phyloP scores from a whole-genome alignment of 2,329 filamentous ascomycete species.

The Pseudogymnoascus sp. region DNA sequence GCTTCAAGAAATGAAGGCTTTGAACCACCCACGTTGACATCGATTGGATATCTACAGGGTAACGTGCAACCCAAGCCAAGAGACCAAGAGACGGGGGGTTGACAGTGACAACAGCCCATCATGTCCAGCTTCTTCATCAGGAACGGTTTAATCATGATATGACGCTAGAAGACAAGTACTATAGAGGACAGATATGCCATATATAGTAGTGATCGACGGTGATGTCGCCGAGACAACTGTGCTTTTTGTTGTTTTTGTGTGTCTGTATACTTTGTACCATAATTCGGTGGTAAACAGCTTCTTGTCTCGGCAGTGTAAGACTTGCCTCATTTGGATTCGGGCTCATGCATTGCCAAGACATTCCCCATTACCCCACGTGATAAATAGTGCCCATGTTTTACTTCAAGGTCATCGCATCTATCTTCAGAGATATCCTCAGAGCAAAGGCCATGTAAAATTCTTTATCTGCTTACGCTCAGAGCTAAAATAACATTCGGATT shows the following conservation, averaged over 20 bases:
- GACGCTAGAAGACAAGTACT: not conserved
- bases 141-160: not conserved
- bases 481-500: not conserved
- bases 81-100: too few relatives aligned
- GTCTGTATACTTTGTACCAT: too few relatives aligned
- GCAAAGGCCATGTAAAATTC: not conserved
- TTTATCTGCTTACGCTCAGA: not conserved
- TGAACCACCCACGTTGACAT: not conserved
- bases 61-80: not conserved
- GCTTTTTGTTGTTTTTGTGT: not conserved
- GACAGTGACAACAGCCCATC: not conserved
- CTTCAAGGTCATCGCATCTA: not conserved
- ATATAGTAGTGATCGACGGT: not conserved
- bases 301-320: not conserved
- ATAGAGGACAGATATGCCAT: not conserved
- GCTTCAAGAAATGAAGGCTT: not conserved
- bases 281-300: not conserved
- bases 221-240: not conserved
- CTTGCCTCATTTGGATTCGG: not conserved
- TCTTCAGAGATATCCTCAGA: not conserved
- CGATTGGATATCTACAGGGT: not conserved
- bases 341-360: not conserved
- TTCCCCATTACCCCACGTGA: not conserved
- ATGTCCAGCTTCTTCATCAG: not conserved
- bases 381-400: not conserved